These are phyloP conservation scores for Eucalyptus marginata DNA, from an alignment of 345 rosid genomes.

Conservation along the genomic window DNA sequence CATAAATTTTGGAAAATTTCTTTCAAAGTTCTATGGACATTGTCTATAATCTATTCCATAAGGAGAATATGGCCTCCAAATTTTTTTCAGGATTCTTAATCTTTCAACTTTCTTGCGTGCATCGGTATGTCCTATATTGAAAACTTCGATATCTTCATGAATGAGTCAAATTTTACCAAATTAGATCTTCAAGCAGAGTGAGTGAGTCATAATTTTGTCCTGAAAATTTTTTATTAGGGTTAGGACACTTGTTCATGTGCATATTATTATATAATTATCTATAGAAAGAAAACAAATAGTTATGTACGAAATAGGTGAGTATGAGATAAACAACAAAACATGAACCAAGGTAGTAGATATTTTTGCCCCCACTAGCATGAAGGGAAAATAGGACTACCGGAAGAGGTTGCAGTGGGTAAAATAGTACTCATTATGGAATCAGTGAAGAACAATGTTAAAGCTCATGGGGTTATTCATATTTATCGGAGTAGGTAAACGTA, in stretches of 20 bases:
- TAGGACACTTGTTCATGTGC: not conserved
- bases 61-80: not conserved
- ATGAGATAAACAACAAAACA: not conserved
- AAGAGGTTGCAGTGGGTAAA: not conserved
- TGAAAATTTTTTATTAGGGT: not conserved
- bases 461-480: not conserved
- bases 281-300: not conserved
- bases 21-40: not conserved
- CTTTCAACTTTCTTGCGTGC: not conserved
- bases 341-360: not conserved
- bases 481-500: accelerated
- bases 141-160: not conserved
- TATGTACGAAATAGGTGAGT: not conserved
- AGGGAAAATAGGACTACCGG: not conserved
- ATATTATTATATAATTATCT: too few relatives aligned
- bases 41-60: not conserved
- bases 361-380: not conserved
- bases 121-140: not conserved
- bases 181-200: not conserved
- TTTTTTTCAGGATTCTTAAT: not conserved
- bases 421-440: not conserved
- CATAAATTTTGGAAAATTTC: not conserved
- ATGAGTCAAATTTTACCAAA: not conserved
- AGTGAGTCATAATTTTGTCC: not conserved
- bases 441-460: not conserved